Evolutionary conservation across 176 grass and related monocot genomes (phyloP), one percentile per base, ranked within the genome.

Genomic region (Puya raimondii): DNA sequence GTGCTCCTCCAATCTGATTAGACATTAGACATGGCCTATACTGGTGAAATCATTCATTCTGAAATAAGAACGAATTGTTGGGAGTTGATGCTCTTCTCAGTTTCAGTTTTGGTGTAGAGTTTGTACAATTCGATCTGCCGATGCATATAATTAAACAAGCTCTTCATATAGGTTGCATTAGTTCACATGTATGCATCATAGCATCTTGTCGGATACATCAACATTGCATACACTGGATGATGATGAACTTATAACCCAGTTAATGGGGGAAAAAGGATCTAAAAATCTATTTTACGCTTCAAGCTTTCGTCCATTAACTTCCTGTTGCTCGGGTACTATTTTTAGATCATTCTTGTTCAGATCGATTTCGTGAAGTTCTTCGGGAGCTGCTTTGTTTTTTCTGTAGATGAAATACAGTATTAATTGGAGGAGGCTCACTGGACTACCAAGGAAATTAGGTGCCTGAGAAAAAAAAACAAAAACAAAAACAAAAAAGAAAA

Each of bases 331-430:
- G 59, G 51, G 25, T 73, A 63, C 53, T 12, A 49, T 48, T 72
- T 75, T 67, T 51, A 58, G 33, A 66, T 63, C 72, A 20, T 64
- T 65, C 51, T 68, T 75, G 42, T 87, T 74, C 67, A 81, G 70
- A 48, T 82, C 81, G 12, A 75, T 73, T 69, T 81, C 67, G 49
- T 71, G 48, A 29, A 23, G 59, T 53, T 70, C 13, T 23, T 80
- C 78, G 9, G 80, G 58, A 70, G 75, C 3, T 58, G 74, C 53
- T 21, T 81, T 65, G 72, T 75, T 23, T 65, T 73, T 79, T 52
- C 78, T 91, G 27, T 96, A 96, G 49, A 91, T 83, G 64, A 49
- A 83, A 66, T 96, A 87, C 42, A 96, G 70, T 25, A 79, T 68
- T 64, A 90, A 52, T 76, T 91, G 91, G 80, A 96, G 76, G 23